phyloP scores from a whole-genome alignment of 306 rosid genomes.

The Cucurbita ficifolia region DNA sequence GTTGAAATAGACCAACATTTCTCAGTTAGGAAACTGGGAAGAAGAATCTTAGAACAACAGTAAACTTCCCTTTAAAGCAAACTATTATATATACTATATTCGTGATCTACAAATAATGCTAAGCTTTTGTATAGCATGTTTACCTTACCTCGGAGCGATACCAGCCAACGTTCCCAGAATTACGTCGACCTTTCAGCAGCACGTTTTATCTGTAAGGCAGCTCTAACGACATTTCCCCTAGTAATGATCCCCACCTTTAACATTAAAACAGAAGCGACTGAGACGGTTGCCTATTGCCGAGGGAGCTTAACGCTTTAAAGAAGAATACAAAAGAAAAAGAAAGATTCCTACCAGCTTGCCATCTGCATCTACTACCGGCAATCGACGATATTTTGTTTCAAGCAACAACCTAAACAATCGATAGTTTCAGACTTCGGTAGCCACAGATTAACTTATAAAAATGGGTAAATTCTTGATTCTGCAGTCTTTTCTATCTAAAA shows the following conservation, averaged over 20 bases:
- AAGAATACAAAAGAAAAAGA: background rate
- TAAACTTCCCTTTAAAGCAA: background rate
- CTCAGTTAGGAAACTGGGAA: background rate
- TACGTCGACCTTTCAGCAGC: conserved; percentile 17
- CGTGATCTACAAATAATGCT: conserved; percentile 1
- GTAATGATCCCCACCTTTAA: conserved; percentile 79
- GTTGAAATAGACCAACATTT: conserved; percentile 2
- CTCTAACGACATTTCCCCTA: conserved; percentile 79
- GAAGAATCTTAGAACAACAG: background rate
- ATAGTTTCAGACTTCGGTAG: too few species aligned
- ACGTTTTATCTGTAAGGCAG: conserved; percentile 72
- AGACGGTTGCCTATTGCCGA: background rate
- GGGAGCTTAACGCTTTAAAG: background rate
- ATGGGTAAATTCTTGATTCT: background rate
- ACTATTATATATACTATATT: background rate
- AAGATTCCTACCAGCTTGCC: conserved; percentile 62
- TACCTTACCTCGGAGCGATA: background rate
- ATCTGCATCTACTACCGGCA: conserved; percentile 70
- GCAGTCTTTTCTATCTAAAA: background rate
- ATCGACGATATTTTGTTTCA: conserved; percentile 72
- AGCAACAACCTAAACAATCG: conserved; percentile 51
- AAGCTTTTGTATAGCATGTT: background rate
- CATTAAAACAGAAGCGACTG: conserved; percentile 14
- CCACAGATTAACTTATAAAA: background rate
- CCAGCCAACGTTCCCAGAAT: background rate